Percentiles rank a stretch among this genome's conserved stretches.
Evolutionary conservation across 768 basidiomycete species (phyloP).

Genomic region (Suillus tomentosus): DNA sequence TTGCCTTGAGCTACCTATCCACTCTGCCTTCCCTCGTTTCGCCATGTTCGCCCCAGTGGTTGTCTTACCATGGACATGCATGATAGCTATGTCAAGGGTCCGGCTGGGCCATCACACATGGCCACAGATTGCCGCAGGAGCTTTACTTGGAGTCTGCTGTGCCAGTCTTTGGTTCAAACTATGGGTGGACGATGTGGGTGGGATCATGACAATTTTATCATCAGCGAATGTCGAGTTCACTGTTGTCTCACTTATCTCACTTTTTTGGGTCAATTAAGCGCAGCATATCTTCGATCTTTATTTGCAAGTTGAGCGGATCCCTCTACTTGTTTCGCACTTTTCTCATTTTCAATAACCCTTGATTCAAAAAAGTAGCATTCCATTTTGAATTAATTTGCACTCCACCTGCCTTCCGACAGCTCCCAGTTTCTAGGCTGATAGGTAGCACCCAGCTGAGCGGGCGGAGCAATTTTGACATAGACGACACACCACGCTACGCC

Average conservation of each 20-base stretch:
- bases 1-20: slow-evolving; percentile 57
- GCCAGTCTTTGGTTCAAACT: slow-evolving; percentile 56
- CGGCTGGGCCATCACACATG: slow-evolving; percentile 80
- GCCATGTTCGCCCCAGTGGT: slow-evolving; percentile 42
- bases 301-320: not conserved
- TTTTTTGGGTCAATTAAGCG: slow-evolving; percentile 6
- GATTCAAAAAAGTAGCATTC: not conserved
- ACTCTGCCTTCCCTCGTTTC: slow-evolving; percentile 49
- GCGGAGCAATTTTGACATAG: not conserved
- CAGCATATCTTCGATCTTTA: not conserved
- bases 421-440: not conserved
- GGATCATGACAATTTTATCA: slow-evolving; percentile 23
- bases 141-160: slow-evolving; percentile 53
- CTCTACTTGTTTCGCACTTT: not conserved
- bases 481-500: not conserved
- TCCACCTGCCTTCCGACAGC: not conserved
- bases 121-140: slow-evolving; percentile 66
- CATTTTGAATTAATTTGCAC: not conserved
- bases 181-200: slow-evolving; percentile 43
- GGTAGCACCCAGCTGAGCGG: not conserved
- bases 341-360: not conserved
- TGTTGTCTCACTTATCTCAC: slow-evolving; percentile 3
- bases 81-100: slow-evolving; percentile 64
- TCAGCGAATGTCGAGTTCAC: not conserved
- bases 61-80: slow-evolving; percentile 54